Conservation (phyloP, 2,329 filamentous ascomycete species). For the Sclerotinia sclerotiorum region DNA sequence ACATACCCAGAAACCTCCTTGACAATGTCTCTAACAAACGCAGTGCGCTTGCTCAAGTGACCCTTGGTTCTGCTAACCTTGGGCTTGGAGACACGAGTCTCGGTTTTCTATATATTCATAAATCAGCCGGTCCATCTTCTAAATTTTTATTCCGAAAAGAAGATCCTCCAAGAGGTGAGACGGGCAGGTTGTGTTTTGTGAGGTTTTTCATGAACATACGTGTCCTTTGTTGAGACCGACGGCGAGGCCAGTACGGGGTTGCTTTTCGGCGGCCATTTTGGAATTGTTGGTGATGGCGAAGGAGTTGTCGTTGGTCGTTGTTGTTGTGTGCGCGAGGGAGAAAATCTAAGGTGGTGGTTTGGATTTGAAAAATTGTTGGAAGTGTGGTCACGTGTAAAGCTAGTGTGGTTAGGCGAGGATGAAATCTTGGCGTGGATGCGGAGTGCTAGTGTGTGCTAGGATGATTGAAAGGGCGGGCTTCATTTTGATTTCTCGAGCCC, state of each 20-base stretch:
- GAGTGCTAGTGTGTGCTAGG: neutral
- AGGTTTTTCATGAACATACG: conserved; percentile 48
- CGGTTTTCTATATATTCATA: conserved; percentile 68
- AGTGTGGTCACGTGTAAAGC: conserved; percentile 5
- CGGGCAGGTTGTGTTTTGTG: conserved; percentile 37
- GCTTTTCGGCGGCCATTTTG: conserved; percentile 59
- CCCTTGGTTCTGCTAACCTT: conserved; percentile 87
- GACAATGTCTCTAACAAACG: conserved; percentile 95
- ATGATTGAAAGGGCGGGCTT: too few relatives aligned
- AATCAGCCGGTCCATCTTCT: conserved; percentile 38
- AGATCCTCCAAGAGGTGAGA: conserved; percentile 78
- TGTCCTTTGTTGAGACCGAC: conserved; percentile 64
- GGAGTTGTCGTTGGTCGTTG: conserved; percentile 15
- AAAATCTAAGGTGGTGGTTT: neutral
- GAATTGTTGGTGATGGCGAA: conserved; percentile 27
- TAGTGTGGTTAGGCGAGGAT: conserved; percentile 1
- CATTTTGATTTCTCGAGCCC: too few relatives aligned
- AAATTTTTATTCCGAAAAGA: conserved; percentile 42
- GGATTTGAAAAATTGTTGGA: neutral
- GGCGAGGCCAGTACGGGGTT: conserved; percentile 58
- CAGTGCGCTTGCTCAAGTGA: conserved; percentile 92
- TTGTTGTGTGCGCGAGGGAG: conserved; percentile 9
- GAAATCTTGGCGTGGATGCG: conserved; percentile 8
- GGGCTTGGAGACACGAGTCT: conserved; percentile 72
- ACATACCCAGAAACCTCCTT: conserved; percentile 96